Evolutionary conservation across 1,284 basidiomycete species (phyloP).

Genomic region (Caloboletus inedulis): DNA sequence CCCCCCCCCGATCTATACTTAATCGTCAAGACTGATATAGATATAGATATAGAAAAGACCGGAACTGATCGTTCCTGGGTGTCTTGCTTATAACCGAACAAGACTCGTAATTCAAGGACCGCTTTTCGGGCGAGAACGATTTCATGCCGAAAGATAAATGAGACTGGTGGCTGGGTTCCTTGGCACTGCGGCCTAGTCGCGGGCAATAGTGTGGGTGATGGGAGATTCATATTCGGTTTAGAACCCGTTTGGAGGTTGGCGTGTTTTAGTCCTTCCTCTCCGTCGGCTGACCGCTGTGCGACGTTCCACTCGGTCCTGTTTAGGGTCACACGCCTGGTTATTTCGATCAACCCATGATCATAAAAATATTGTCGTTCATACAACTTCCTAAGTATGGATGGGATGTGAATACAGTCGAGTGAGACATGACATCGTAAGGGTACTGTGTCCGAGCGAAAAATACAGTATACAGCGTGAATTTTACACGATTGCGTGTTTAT

Average conservation of each 20-base stretch:
- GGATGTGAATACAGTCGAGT: constrained; percentile 8
- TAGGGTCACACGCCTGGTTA: neutral
- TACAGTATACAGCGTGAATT: constrained; percentile 7
- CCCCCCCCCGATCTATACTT: too few species aligned
- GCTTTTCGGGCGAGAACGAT: too few species aligned
- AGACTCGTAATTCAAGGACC: too few species aligned
- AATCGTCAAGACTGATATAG: too few species aligned
- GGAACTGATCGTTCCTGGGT: too few species aligned
- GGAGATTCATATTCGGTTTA: neutral
- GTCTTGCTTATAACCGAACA: too few species aligned
- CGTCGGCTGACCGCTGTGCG: neutral
- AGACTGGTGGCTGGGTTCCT: neutral
- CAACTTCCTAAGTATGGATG: neutral
- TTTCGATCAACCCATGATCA: neutral
- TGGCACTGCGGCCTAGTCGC: neutral
- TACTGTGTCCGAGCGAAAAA: constrained; percentile 11
- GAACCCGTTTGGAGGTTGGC: neutral
- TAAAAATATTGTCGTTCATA: neutral
- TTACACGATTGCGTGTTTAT: neutral
- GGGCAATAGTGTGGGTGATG: neutral
- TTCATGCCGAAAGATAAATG: neutral
- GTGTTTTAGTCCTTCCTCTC: neutral
- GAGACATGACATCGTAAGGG: constrained; percentile 4
- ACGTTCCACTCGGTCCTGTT: constrained; percentile 1
- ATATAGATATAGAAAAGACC: too few species aligned